Evolutionary conservation across 2,329 filamentous ascomycete genomes (phyloP).

Genomic region (Orbilia oligospora): DNA sequence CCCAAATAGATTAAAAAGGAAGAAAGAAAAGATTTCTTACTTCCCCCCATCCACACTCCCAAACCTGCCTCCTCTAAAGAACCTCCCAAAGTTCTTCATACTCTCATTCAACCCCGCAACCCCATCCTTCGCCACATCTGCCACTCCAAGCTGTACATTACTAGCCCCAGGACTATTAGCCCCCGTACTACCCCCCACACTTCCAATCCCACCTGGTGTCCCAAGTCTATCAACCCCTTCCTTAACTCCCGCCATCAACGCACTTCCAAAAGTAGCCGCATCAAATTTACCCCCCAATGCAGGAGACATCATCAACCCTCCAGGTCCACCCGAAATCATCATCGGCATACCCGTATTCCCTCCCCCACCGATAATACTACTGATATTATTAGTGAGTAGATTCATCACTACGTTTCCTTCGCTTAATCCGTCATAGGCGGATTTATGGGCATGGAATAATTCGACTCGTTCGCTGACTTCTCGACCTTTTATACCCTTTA

Average conservation of each 20-base stretch:
- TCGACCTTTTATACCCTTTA: slow-evolving; percentile 89
- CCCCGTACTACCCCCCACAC: slow-evolving; percentile 27
- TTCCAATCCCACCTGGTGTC: slow-evolving; percentile 33
- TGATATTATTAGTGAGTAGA: slow-evolving; percentile 44
- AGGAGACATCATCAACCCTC: slow-evolving; percentile 45
- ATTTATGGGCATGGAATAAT: slow-evolving; percentile 84
- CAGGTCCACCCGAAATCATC: slow-evolving; percentile 22
- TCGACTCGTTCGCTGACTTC: slow-evolving; percentile 89
- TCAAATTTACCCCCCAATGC: slow-evolving; percentile 48
- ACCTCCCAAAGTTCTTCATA: slow-evolving; percentile 60
- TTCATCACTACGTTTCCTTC: slow-evolving; percentile 62
- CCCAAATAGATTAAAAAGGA: too few species aligned
- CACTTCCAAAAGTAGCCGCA: slow-evolving; percentile 47
- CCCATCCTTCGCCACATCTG: slow-evolving; percentile 52
- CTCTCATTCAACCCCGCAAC: slow-evolving; percentile 60
- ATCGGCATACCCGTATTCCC: slow-evolving; percentile 1
- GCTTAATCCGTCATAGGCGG: slow-evolving; percentile 70
- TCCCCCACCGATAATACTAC: slow-evolving; percentile 5
- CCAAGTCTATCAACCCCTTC: slow-evolving; percentile 59
- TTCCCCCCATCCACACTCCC: slow-evolving; percentile 53
- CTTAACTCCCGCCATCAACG: slow-evolving; percentile 53
- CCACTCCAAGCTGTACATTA: slow-evolving; percentile 34
- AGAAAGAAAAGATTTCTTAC: background rate
- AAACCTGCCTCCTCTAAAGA: slow-evolving; percentile 53
- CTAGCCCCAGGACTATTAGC: slow-evolving; percentile 50